Base-by-base conservation (phyloP, 257 asterid genomes). In the Scutellaria galericulata region DNA sequence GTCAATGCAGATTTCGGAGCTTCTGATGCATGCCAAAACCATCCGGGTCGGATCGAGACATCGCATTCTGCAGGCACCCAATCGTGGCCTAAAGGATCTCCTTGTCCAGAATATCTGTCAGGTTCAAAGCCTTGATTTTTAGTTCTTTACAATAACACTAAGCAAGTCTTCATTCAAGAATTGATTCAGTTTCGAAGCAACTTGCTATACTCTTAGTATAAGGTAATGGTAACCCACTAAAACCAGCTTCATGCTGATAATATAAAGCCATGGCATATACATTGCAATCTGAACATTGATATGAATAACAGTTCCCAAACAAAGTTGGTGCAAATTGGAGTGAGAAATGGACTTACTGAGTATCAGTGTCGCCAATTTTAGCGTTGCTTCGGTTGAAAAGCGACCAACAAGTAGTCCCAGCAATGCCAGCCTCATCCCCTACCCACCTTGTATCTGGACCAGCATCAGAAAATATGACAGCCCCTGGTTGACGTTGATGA, bases 1-100 rank as follows among this genome's bases (percentile, higher is more conserved):
- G 86, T 66, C 40, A 85, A 40, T 69, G 98, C 96, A 3, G 98
- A 78, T 81, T 90, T 90, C 18, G 99, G 99, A 73, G 68, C 74
- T 81, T 95, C 84, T 0, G 97, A 88, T 11, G 88, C 81, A 71
- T 92, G 99, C 99, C 99, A 95, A 75, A 95, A 95, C 99, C 99
- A 95, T 51, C 97, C 97, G 0, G 92, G 83, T 60, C 98, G 83
- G 76, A 95, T 92, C 2, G 99, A 95, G 56, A 95, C 96, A 41
- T 95, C 97, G 55, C 99, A 95, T 58, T 88, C 96, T 51, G 99
- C 87, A 48, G 98, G 97, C 50, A 92, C 87, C 99, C 99, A 95
- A 61, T 92, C 98, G 7, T 77, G 94, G 56, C 99, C 98, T 4
- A 48, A 80, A 4, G 94, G 91, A 68, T 95, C 99, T 55, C 99